phyloP scores from a whole-genome alignment of 2,329 filamentous ascomycete species.

The Mycocentrospora acerina region DNA sequence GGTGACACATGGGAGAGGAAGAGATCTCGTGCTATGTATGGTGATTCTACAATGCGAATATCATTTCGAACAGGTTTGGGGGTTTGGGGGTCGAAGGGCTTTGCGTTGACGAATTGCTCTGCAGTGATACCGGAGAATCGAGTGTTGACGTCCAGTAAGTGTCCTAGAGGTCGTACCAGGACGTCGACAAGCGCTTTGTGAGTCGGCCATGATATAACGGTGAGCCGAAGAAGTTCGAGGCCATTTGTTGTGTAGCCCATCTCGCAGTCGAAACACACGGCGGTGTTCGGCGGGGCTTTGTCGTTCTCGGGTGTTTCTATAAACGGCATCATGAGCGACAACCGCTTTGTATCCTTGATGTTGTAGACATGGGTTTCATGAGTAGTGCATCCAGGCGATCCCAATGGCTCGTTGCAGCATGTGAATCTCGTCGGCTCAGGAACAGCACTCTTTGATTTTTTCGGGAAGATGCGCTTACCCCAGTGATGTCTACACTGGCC shows the following conservation, averaged over 20 bases:
- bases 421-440: constrained; percentile 62
- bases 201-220: constrained; percentile 82
- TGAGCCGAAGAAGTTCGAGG: constrained; percentile 85
- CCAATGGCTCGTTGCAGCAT: constrained; percentile 77
- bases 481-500: constrained; percentile 82
- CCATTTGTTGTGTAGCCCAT: constrained; percentile 94
- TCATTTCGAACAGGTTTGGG: constrained; percentile 26
- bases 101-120: constrained; percentile 71
- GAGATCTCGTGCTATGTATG: constrained; percentile 70
- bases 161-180: constrained; percentile 79
- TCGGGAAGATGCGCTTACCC: constrained; percentile 63
- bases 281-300: constrained; percentile 47
- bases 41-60: constrained; percentile 75
- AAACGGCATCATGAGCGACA: constrained; percentile 80
- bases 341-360: constrained; percentile 69
- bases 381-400: constrained; percentile 75
- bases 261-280: constrained; percentile 90
- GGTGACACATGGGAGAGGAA: constrained; percentile 76
- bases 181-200: constrained; percentile 77
- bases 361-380: constrained; percentile 84
- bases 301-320: constrained; percentile 71
- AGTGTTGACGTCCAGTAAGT: constrained; percentile 87
- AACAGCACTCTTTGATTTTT: constrained; percentile 55
- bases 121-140: constrained; percentile 84
- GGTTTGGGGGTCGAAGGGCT: constrained; percentile 31